These are phyloP conservation scores for Sarocladium brachiariae DNA, from an alignment of 2,329 filamentous ascomycete species.

Conservation along the genomic window DNA sequence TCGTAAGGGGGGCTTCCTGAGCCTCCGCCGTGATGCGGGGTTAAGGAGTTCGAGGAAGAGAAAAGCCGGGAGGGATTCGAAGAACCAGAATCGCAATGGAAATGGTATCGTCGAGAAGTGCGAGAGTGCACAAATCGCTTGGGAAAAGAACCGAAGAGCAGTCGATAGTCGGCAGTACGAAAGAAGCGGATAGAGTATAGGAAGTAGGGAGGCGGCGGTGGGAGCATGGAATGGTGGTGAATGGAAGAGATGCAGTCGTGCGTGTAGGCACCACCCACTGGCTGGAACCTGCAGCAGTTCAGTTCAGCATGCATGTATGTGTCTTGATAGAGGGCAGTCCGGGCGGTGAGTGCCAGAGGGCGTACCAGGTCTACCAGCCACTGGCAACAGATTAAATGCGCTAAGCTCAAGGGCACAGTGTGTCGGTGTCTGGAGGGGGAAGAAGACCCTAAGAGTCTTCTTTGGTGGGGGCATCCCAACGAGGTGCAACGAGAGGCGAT, in stretches of 20 bases:
- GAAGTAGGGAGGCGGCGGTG: slow-evolving; percentile 4
- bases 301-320: no score
- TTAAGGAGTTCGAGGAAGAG: slow-evolving; percentile 3
- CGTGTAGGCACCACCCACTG: not conserved
- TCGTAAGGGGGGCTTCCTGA: not conserved
- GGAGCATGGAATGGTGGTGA: slow-evolving; percentile 6
- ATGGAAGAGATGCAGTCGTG: slow-evolving; percentile 3
- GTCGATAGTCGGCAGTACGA: not conserved
- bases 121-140: not conserved
- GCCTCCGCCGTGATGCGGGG: slow-evolving; percentile 9
- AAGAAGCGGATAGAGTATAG: not conserved
- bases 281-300: not conserved
- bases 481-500: not conserved
- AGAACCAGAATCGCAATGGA: not conserved
- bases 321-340: no score
- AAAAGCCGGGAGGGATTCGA: not conserved
- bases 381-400: no score
- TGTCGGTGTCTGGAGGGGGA: not conserved
- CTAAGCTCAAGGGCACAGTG: no score
- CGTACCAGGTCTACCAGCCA: no score
- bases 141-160: not conserved
- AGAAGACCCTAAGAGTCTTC: not conserved
- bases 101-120: not conserved
- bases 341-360: no score
- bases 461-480: not conserved